phyloP scores from a whole-genome alignment of 495 filamentous ascomycete genomes.

The Xylaria nigripes region DNA sequence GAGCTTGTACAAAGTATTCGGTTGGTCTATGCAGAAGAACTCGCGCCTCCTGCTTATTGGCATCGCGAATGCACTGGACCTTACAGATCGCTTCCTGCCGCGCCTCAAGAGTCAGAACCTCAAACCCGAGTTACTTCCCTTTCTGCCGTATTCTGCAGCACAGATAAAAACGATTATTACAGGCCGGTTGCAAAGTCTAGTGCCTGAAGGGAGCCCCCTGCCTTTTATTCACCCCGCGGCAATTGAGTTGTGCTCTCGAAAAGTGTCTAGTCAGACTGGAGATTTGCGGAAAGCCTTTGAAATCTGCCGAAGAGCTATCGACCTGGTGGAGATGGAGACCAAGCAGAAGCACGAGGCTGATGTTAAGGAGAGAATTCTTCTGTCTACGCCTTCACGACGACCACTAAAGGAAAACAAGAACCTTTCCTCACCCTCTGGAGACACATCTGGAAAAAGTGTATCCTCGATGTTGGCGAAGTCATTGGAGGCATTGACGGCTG shows the following conservation, averaged over 20 bases:
- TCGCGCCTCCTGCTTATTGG: constrained; percentile 80
- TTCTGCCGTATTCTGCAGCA: constrained; percentile 83
- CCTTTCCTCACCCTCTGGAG: constrained; percentile 44
- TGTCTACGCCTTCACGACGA: constrained; percentile 36
- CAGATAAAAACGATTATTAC: constrained; percentile 85
- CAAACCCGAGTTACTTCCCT: constrained; percentile 81
- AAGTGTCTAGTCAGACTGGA: constrained; percentile 85
- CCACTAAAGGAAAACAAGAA: constrained; percentile 40
- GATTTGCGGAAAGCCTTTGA: constrained; percentile 95
- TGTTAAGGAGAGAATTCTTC: constrained; percentile 42
- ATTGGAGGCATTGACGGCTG: constrained; percentile 50
- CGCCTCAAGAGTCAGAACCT: constrained; percentile 86
- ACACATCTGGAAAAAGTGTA: constrained; percentile 23
- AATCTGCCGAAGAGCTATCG: constrained; percentile 80
- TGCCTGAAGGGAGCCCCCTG: constrained; percentile 53
- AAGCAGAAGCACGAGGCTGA: constrained; percentile 52
- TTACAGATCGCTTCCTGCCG: constrained; percentile 91
- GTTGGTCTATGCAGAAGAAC: constrained; percentile 74
- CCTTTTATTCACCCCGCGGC: constrained; percentile 91
- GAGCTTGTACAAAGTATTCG: constrained; percentile 82
- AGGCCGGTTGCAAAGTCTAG: constrained; percentile 66
- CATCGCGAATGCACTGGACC: constrained; percentile 92
- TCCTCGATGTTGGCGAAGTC: constrained; percentile 34
- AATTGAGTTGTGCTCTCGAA: constrained; percentile 86
- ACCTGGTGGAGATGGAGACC: constrained; percentile 80